Conservation (phyloP, 805 yeast species). For the Candida stauntonica region DNA sequence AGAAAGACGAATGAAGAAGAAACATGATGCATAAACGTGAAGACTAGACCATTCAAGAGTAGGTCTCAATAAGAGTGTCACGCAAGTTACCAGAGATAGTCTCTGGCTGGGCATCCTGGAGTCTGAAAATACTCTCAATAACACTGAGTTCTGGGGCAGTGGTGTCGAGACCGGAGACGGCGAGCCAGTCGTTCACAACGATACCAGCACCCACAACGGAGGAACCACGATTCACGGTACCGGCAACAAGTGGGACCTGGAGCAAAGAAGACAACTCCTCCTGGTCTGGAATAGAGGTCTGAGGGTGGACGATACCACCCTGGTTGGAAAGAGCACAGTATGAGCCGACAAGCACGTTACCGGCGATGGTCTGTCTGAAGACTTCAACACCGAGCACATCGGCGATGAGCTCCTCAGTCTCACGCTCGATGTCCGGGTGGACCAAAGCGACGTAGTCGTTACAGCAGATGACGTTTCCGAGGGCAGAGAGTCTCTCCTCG, state of each 20-base stretch:
- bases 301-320: slow-evolving; percentile 98
- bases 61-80: slow-evolving; percentile 90
- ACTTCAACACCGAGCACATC: slow-evolving; percentile 98
- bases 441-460: slow-evolving; percentile 98
- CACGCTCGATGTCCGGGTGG: slow-evolving; percentile 98
- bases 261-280: slow-evolving; percentile 93
- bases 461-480: slow-evolving; percentile 97
- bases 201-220: slow-evolving; percentile 97
- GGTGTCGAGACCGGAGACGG: slow-evolving; percentile 95
- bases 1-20: slow-evolving; percentile 1
- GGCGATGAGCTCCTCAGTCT: slow-evolving; percentile 96
- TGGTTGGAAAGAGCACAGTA: slow-evolving; percentile 93
- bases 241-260: slow-evolving; percentile 98
- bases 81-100: slow-evolving; percentile 79
- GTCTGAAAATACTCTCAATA: slow-evolving; percentile 90
- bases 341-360: slow-evolving; percentile 95
- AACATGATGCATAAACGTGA: slow-evolving; percentile 2
- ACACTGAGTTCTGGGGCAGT: slow-evolving; percentile 98
- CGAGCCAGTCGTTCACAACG: slow-evolving; percentile 97
- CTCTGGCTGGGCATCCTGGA: slow-evolving; percentile 88
- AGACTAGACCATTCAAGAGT: slow-evolving; percentile 42
- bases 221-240: slow-evolving; percentile 97
- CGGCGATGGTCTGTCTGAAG: slow-evolving; percentile 97
- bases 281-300: slow-evolving; percentile 94
- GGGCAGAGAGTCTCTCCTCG: slow-evolving; percentile 93